Evolutionary conservation across 2,329 filamentous ascomycete species (phyloP).

Genomic region (Lachnellula suecica): DNA sequence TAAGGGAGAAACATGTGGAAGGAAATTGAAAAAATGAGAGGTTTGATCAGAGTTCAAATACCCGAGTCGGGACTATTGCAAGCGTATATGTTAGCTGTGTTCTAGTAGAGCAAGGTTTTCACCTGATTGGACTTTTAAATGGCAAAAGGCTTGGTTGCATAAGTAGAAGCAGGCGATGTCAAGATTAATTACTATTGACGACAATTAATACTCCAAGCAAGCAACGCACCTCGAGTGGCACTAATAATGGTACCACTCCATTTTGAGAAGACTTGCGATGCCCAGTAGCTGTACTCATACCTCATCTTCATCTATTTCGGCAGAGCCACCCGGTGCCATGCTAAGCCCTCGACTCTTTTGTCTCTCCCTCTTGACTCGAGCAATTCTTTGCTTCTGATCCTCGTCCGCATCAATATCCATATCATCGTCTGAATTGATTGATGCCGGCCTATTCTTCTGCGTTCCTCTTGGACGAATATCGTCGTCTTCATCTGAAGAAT

Average conservation of each 20-base stretch:
- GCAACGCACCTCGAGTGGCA: not conserved
- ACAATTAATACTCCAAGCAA: not conserved
- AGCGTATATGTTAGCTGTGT: too few species aligned
- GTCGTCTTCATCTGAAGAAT: slow-evolving; percentile 38
- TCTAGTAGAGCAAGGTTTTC: too few species aligned
- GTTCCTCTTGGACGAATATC: slow-evolving; percentile 22
- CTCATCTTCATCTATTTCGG: not conserved
- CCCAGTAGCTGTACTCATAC: not conserved
- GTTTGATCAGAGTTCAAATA: too few species aligned
- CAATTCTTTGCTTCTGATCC: slow-evolving; percentile 6
- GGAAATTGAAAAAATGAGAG: too few species aligned
- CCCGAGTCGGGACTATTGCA: too few species aligned
- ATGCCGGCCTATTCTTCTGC: slow-evolving; percentile 16
- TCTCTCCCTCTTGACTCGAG: slow-evolving; percentile 18
- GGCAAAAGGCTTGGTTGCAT: not conserved
- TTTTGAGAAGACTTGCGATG: not conserved
- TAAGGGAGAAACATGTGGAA: too few species aligned
- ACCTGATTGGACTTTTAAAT: not conserved
- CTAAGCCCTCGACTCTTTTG: slow-evolving; percentile 15
- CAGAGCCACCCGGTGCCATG: not conserved
- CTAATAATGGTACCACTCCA: not conserved
- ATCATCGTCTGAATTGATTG: slow-evolving; percentile 19
- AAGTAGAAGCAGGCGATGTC: not conserved
- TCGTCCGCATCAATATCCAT: slow-evolving; percentile 7
- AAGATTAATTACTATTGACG: not conserved